These are phyloP conservation scores for Diplodia intermedia DNA, from an alignment of 2,329 filamentous ascomycete species.

Conservation along the genomic window DNA sequence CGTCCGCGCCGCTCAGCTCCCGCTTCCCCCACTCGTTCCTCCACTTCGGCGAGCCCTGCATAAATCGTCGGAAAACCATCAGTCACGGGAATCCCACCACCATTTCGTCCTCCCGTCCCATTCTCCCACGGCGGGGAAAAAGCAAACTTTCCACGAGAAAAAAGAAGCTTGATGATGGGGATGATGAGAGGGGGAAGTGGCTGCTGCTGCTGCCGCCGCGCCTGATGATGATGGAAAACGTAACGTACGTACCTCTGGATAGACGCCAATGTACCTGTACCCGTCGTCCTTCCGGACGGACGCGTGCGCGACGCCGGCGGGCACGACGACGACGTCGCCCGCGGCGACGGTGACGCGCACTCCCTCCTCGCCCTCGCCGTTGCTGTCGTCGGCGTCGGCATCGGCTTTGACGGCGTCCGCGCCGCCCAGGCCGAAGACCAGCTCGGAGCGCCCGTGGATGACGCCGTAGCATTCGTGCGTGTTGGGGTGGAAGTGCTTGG, in stretches of 20 bases:
- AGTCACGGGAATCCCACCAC: too few species aligned
- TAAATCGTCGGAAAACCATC: too few species aligned
- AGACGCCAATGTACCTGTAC: constrained; percentile 48
- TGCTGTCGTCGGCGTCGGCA: background rate
- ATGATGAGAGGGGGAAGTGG: too few species aligned
- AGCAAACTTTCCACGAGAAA: too few species aligned
- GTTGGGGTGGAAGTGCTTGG: constrained; percentile 46
- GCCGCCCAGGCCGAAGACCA: constrained; percentile 44
- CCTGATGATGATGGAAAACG: too few species aligned
- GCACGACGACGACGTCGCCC: constrained; percentile 48
- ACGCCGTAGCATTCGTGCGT: constrained; percentile 50
- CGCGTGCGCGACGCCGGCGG: constrained; percentile 47
- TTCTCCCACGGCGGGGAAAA: too few species aligned
- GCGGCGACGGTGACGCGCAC: constrained; percentile 34
- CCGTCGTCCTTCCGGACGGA: constrained; percentile 40
- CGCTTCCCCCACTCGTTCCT: constrained; percentile 33
- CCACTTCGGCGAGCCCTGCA: constrained; percentile 34
- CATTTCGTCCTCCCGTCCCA: too few species aligned
- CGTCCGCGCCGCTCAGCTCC: constrained; percentile 14
- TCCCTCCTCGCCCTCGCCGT: background rate
- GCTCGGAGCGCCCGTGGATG: constrained; percentile 40
- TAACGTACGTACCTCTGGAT: constrained; percentile 41
- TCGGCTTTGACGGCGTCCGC: constrained; percentile 35
- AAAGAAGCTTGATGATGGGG: too few species aligned
- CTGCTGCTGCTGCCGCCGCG: too few species aligned